phyloP scores from a whole-genome alignment of 257 asterid species.

The Ehretia macrophylla region DNA sequence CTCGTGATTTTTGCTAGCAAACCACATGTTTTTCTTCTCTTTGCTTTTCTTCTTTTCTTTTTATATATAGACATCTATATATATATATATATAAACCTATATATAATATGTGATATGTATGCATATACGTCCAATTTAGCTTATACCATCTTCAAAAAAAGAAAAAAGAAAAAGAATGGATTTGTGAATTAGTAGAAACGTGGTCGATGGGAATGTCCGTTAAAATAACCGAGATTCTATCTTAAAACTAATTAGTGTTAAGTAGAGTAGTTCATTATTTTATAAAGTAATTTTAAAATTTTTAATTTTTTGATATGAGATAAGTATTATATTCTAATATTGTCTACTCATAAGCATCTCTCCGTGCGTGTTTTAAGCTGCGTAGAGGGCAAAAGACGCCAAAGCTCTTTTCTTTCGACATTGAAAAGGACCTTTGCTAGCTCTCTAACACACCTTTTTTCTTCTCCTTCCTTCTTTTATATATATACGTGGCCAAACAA shows the following conservation, averaged over 20 bases:
- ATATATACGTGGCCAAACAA: constrained; percentile 14
- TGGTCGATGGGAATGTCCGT: constrained; percentile 28
- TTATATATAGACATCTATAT: not conserved
- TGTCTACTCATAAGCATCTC: too few species aligned
- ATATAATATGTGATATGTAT: too few species aligned
- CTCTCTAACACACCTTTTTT: too few species aligned
- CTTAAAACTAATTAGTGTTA: too few species aligned
- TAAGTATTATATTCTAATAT: too few species aligned
- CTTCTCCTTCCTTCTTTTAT: constrained; percentile 13
- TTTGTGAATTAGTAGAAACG: constrained; percentile 37
- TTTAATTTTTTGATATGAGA: too few species aligned
- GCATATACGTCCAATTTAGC: constrained; percentile 6
- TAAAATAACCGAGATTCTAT: too few species aligned
- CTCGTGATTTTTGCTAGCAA: constrained; percentile 63
- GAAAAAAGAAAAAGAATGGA: too few species aligned
- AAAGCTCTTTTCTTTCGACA: constrained; percentile 29
- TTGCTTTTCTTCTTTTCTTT: constrained; percentile 6
- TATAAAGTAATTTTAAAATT: too few species aligned
- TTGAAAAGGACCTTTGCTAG: constrained; percentile 29
- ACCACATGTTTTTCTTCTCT: constrained; percentile 39
- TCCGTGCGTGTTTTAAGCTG: constrained; percentile 53
- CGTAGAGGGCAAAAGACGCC: constrained; percentile 54
- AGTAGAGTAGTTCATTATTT: too few species aligned
- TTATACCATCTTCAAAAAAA: constrained; percentile 2
- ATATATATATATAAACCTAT: too few species aligned